Conservation (phyloP, 106 monocot genomes). For the Allium cepa region DNA sequence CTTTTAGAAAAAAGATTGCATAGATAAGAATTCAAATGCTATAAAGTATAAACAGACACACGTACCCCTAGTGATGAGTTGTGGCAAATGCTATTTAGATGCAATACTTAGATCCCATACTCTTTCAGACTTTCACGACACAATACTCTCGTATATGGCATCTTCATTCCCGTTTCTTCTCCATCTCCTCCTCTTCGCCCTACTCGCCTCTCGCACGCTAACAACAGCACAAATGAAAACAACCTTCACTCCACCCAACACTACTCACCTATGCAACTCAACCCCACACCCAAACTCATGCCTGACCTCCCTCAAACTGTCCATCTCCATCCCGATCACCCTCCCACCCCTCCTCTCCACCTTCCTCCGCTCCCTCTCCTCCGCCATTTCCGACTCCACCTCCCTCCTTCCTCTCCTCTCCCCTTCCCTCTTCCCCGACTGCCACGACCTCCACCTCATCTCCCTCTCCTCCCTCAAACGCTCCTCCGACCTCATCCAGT, state of each 20-base stretch:
- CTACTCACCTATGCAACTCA: conserved; percentile 30
- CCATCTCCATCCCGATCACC: conserved; percentile 30
- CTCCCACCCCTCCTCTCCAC: conserved; percentile 28
- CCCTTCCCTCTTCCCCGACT: conserved; percentile 32
- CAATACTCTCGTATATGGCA: not conserved
- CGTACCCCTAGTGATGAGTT: too few relatives aligned
- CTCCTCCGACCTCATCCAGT: conserved; percentile 30
- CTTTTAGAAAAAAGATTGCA: too few relatives aligned
- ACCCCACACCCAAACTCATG: conserved; percentile 63
- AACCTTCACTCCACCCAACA: not conserved
- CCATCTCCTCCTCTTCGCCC: conserved; percentile 1
- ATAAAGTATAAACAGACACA: too few relatives aligned
- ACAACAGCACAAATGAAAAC: not conserved
- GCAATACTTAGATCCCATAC: not conserved
- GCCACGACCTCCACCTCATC: conserved; percentile 57
- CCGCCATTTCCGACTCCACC: conserved; percentile 33
- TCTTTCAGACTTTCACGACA: not conserved
- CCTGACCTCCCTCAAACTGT: conserved; percentile 41
- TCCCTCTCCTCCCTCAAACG: conserved; percentile 43
- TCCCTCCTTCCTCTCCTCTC: conserved; percentile 15
- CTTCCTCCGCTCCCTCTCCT: conserved; percentile 34
- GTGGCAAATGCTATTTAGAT: not conserved
- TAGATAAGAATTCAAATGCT: too few relatives aligned
- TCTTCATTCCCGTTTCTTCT: not conserved
- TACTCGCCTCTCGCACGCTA: not conserved